Percentiles rank a stretch among this genome's conserved stretches.
Conservation (phyloP, 345 rosid genomes). For the Gynandropsis gynandra region DNA sequence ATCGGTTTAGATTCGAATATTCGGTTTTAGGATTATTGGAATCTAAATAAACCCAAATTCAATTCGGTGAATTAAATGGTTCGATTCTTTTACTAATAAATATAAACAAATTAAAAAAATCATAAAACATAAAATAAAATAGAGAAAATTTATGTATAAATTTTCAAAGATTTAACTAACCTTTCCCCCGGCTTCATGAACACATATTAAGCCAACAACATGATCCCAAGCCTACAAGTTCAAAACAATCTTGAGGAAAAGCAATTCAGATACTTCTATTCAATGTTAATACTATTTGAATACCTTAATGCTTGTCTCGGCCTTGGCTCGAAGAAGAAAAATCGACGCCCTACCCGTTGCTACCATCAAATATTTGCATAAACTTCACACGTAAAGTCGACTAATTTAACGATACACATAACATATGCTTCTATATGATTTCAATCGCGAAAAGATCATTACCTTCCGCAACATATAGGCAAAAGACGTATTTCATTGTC, state of each 20-base stretch:
- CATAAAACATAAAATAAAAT: constrained; percentile 13
- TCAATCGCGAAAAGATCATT: no score
- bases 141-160: no score
- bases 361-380: constrained; percentile 72
- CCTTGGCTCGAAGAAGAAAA: constrained; percentile 36
- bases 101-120: no score
- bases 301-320: constrained; percentile 44
- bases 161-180: constrained; percentile 34
- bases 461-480: no score
- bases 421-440: no score
- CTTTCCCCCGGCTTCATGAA: constrained; percentile 92
- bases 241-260: constrained; percentile 8
- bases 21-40: no score
- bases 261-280: background rate
- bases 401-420: no score
- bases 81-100: no score
- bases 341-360: constrained; percentile 67
- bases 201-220: constrained; percentile 86
- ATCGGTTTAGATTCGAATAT: no score
- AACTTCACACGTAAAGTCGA: constrained; percentile 33
- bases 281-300: background rate
- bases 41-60: no score
- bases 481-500: constrained; percentile 48
- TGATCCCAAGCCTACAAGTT: constrained; percentile 81
- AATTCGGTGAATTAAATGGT: no score